Percentiles rank a stretch among this genome's conserved stretches.
phyloP scores from a whole-genome alignment of 192 early-diverging fungal species.

The Gaertneriomyces semiglobifer region DNA sequence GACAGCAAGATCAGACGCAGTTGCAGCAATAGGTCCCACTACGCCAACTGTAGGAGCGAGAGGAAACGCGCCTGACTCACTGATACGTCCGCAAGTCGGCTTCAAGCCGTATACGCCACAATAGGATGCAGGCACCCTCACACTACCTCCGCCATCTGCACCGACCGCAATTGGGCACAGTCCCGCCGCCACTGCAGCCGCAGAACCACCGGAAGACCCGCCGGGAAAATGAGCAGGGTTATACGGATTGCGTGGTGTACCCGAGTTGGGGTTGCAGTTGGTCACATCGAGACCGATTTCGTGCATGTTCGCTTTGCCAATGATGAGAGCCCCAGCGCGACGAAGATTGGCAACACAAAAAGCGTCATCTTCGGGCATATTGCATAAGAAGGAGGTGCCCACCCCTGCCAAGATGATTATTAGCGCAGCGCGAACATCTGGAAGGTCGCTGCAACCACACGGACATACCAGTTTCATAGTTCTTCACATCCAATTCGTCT shows the following conservation, averaged over 20 bases:
- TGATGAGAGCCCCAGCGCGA: conserved; percentile 59
- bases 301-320: conserved; percentile 71
- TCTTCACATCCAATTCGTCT: conserved; percentile 65
- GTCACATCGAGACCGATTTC: conserved; percentile 67
- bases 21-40: conserved; percentile 67
- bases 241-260: conserved; percentile 65
- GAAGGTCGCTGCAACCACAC: conserved; percentile 33
- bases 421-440: neutral
- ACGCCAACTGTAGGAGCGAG: conserved; percentile 55
- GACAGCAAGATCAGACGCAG: conserved; percentile 64
- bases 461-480: conserved; percentile 37
- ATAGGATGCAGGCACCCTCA: conserved; percentile 66
- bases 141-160: conserved; percentile 67
- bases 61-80: conserved; percentile 48
- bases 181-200: conserved; percentile 58
- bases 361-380: conserved; percentile 51
- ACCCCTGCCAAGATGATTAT: conserved; percentile 22
- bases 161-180: conserved; percentile 69
- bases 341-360: conserved; percentile 47
- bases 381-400: conserved; percentile 63
- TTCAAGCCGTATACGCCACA: conserved; percentile 77
- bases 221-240: conserved; percentile 54
- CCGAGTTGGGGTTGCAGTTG: conserved; percentile 58
- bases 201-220: conserved; percentile 70
- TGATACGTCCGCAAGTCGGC: conserved; percentile 64